These are phyloP conservation scores for Thalassiosira pacifica DNA, from an alignment of 352 stramenopile species.

Conservation along the genomic window DNA sequence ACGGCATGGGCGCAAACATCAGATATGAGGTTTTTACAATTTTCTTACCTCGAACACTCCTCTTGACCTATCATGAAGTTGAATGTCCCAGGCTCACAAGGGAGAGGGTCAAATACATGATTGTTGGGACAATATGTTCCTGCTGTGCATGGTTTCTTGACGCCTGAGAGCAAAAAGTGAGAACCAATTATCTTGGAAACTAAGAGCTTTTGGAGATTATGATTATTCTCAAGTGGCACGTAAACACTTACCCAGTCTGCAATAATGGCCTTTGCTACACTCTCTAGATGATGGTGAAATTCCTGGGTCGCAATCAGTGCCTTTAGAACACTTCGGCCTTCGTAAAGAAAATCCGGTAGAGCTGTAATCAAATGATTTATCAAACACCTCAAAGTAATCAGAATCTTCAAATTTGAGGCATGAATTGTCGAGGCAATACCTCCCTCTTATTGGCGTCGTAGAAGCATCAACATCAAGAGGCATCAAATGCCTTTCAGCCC, in stretches of 20 bases:
- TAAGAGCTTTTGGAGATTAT: neutral
- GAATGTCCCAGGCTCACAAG: constrained; percentile 93
- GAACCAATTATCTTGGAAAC: neutral
- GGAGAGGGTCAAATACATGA: constrained; percentile 89
- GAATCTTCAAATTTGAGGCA: constrained; percentile 90
- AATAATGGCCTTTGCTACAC: constrained; percentile 80
- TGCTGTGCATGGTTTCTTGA: constrained; percentile 90
- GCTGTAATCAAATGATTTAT: constrained; percentile 89
- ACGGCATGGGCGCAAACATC: no score
- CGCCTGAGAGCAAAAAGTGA: constrained; percentile 72
- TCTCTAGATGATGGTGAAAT: constrained; percentile 79
- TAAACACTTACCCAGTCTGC: constrained; percentile 40
- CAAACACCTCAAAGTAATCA: constrained; percentile 87
- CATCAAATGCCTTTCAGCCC: constrained; percentile 92
- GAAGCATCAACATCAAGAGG: constrained; percentile 88
- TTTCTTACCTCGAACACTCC: constrained; percentile 89
- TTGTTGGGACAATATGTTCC: constrained; percentile 92
- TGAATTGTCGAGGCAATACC: constrained; percentile 93
- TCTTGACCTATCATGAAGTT: constrained; percentile 93
- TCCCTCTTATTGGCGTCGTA: constrained; percentile 90
- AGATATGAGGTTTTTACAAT: no score
- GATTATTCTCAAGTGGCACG: neutral
- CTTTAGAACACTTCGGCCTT: constrained; percentile 61
- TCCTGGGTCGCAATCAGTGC: constrained; percentile 57
- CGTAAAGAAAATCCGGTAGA: constrained; percentile 89